Percentiles rank a stretch among this genome's conserved stretches.
Conservation (phyloP, 768 basidiomycete species). For the Podaxis rugospora region DNA sequence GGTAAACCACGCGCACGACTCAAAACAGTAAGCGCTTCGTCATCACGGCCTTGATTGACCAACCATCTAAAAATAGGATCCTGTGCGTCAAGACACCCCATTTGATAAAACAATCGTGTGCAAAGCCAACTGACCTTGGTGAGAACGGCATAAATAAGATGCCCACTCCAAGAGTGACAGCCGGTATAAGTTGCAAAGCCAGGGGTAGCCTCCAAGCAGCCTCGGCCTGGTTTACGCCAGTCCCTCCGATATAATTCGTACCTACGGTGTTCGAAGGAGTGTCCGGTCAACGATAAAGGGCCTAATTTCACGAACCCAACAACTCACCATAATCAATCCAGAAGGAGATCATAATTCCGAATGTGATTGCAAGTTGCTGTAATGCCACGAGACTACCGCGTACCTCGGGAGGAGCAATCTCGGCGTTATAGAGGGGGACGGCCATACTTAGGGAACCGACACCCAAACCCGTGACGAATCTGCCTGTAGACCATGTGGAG, state of each 20-base stretch:
- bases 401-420: constrained; percentile 76
- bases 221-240: constrained; percentile 48
- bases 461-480: constrained; percentile 76
- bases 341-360: constrained; percentile 67
- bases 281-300: constrained; percentile 29
- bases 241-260: constrained; percentile 72
- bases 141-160: constrained; percentile 79
- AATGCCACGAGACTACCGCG: constrained; percentile 77
- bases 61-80: constrained; percentile 49
- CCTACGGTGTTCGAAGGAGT: constrained; percentile 37
- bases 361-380: constrained; percentile 79
- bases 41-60: constrained; percentile 72
- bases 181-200: constrained; percentile 71
- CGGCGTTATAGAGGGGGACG: constrained; percentile 76
- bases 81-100: not conserved
- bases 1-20: constrained; percentile 54
- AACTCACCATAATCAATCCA: constrained; percentile 47
- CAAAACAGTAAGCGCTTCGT: constrained; percentile 64
- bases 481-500: constrained; percentile 29
- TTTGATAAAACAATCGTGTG: not conserved
- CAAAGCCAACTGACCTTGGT: constrained; percentile 43
- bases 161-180: constrained; percentile 63
- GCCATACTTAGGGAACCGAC: constrained; percentile 80
- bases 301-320: not conserved
- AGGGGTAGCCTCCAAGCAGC: constrained; percentile 77